Evolutionary conservation across 2,329 filamentous ascomycete species (phyloP), one percentile per base, ranked within the genome.

Genomic region (Lecanosticta acicola): DNA sequence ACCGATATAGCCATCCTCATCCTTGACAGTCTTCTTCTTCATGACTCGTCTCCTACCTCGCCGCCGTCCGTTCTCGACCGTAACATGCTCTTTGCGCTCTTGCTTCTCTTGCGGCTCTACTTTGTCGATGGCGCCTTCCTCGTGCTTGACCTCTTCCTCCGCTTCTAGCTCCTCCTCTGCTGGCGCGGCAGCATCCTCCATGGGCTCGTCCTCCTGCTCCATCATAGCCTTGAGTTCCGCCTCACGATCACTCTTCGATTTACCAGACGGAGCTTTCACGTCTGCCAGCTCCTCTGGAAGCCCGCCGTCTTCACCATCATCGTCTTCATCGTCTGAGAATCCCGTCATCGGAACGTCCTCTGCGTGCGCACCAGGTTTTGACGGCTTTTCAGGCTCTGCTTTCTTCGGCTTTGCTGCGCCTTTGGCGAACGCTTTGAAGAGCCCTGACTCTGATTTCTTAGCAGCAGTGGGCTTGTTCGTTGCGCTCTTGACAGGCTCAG

Each of bases 1-100:
- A 90, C 87, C 85, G 49, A 96, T 77, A 65, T 94, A 96, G 4
- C 90, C 90, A 54, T 95, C 84, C 40, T 90, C 87, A 55, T 96
- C 90, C 65, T 89, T 84, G 45, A 85, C 78, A 36, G 84, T 89
- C 71, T 84, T 86, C 74, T 94, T 95, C 69, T 87, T 89, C 79
- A 86, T 87, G 5, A 96, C 79, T 58, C 84, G 80, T 56, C 90
- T 78, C 63, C 80, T 83, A 24, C 87, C 88, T 53, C 89, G 80
- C 48, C 86, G 77, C 32, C 88, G 78, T 0, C 85, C 85, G 46
- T 77, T 79, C 49, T 73, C 67, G 1, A 76, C 68, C 1, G 75
- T 77, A 4, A 83, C 69, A 4, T 78, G 69, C 43, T 65, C 64
- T 32, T 57, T 58, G 4, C 58, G 51, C 41, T 62, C 59, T 43